These are phyloP conservation scores for Thielaviopsis punctulata DNA, from an alignment of 2,329 filamentous ascomycete species.

Conservation along the genomic window DNA sequence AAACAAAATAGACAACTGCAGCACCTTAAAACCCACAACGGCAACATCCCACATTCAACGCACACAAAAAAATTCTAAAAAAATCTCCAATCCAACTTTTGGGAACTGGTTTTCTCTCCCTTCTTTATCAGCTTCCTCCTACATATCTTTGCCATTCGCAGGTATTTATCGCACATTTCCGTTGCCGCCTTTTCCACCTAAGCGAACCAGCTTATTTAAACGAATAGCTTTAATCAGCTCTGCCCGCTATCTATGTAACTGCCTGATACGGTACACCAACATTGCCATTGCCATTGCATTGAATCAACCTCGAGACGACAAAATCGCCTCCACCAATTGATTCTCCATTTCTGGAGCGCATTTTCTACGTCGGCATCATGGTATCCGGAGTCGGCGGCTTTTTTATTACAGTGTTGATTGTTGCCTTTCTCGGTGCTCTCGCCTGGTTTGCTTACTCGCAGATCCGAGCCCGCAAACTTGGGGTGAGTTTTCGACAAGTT, in stretches of 20 bases:
- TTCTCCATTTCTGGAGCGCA: background rate
- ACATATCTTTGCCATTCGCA: background rate
- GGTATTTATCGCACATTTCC: background rate
- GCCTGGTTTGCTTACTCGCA: conserved; percentile 59
- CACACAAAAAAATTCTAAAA: background rate
- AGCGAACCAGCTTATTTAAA: too few species aligned
- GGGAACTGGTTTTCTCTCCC: background rate
- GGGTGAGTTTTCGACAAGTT: conserved; percentile 29
- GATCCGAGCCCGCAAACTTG: conserved; percentile 53
- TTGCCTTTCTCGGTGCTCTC: conserved; percentile 36
- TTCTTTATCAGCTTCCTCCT: too few species aligned
- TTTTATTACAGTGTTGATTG: conserved; percentile 53
- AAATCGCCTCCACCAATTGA: background rate
- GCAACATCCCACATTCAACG: background rate
- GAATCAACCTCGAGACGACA: too few species aligned
- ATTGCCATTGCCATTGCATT: too few species aligned
- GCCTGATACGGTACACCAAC: too few species aligned
- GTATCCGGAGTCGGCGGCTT: conserved; percentile 34
- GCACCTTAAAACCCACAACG: background rate
- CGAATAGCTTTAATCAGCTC: too few species aligned
- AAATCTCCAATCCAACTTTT: background rate
- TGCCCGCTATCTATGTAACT: too few species aligned
- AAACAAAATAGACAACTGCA: background rate
- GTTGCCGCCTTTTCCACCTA: too few species aligned
- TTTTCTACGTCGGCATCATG: background rate